phyloP scores from a whole-genome alignment of 2,329 filamentous ascomycete species.

The Beauveria bassiana region DNA sequence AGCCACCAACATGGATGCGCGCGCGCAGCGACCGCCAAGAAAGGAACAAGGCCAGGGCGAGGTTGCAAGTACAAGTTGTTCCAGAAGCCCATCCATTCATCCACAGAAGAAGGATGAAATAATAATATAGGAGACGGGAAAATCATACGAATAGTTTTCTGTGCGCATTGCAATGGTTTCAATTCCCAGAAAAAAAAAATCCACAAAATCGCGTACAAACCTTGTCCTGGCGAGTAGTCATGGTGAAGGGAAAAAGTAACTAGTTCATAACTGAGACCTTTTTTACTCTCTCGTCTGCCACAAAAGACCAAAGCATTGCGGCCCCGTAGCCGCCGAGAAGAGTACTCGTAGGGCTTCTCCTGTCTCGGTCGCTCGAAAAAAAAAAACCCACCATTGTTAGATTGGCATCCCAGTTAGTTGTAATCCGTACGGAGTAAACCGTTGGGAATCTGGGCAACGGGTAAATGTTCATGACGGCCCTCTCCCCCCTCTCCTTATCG shows the following conservation, averaged over 20 bases:
- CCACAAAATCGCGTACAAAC: background rate
- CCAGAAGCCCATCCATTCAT: background rate
- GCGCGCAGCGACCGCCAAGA: background rate
- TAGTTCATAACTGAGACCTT: background rate
- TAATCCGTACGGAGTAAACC: background rate
- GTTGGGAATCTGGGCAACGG: background rate
- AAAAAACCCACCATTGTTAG: constrained; percentile 2
- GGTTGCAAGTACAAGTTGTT: background rate
- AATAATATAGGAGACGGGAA: background rate
- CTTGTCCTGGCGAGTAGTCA: background rate
- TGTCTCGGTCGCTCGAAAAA: background rate
- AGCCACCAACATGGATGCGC: background rate
- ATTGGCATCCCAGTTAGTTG: background rate
- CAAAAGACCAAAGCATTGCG: background rate
- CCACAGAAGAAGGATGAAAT: background rate
- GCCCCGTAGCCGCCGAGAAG: background rate
- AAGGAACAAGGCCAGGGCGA: background rate
- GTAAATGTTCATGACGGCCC: too few relatives aligned
- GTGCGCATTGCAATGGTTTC: background rate
- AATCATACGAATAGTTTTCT: background rate
- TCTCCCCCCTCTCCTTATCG: background rate
- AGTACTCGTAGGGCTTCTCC: background rate
- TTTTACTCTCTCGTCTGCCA: background rate
- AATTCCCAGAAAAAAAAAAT: background rate
- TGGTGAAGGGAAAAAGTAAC: too few relatives aligned